Evolutionary conservation across 2,329 filamentous ascomycete species (phyloP).

Genomic region (Penicillium sumatraense): DNA sequence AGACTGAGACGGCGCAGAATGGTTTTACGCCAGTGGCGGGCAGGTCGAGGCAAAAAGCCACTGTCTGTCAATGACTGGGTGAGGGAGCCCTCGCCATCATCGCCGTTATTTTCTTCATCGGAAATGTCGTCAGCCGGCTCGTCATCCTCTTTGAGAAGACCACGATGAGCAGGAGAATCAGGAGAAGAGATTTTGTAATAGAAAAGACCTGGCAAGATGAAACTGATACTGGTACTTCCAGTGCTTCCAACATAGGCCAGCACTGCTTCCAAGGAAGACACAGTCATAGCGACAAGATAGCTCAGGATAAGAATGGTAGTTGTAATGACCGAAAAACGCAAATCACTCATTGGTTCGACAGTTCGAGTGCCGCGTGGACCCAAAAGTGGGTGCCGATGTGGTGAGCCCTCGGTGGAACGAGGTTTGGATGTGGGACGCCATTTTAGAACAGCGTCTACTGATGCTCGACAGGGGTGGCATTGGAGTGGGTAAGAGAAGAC

Average conservation of each 20-base stretch:
- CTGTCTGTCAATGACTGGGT: slow-evolving; percentile 56
- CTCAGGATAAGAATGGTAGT: slow-evolving; percentile 81
- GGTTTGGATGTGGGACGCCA: slow-evolving; percentile 74
- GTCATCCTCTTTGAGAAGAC: slow-evolving; percentile 86
- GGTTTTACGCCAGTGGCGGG: slow-evolving; percentile 65
- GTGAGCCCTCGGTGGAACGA: slow-evolving; percentile 44
- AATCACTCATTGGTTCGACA: slow-evolving; percentile 74
- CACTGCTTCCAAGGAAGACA: slow-evolving; percentile 86
- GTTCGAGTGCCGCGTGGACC: slow-evolving; percentile 47
- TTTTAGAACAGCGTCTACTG: slow-evolving; percentile 87
- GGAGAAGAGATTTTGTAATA: slow-evolving; percentile 98
- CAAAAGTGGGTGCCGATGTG: slow-evolving; percentile 49
- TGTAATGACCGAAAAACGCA: slow-evolving; percentile 87
- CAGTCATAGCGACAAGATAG: slow-evolving; percentile 88
- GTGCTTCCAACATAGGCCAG: slow-evolving; percentile 95
- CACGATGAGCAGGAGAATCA: slow-evolving; percentile 82
- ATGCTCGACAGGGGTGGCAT: slow-evolving; percentile 94
- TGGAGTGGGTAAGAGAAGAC: slow-evolving; percentile 96
- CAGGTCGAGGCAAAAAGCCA: slow-evolving; percentile 64
- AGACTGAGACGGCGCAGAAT: slow-evolving; percentile 74
- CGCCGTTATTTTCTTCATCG: slow-evolving; percentile 39
- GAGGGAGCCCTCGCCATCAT: slow-evolving; percentile 41
- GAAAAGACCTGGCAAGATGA: slow-evolving; percentile 93
- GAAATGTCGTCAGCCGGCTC: slow-evolving; percentile 69
- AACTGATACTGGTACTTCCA: slow-evolving; percentile 92